Percentiles rank a stretch among this genome's conserved stretches.
Evolutionary conservation across 495 filamentous ascomycete genomes (phyloP).

Genomic region (Penicillium parvum): DNA sequence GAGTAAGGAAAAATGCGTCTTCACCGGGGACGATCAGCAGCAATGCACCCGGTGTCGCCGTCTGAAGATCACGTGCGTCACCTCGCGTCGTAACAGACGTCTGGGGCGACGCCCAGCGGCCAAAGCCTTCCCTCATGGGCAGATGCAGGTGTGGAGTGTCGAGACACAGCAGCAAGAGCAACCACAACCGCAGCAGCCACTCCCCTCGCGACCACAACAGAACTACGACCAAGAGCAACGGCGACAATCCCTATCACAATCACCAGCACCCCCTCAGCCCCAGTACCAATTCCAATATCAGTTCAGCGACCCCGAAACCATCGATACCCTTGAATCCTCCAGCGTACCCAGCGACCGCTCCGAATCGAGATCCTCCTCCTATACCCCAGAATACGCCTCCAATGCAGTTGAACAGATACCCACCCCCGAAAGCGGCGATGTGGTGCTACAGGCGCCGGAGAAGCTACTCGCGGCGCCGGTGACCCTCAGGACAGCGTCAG

Average conservation of each 20-base stretch:
- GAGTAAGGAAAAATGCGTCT: conserved; percentile 24
- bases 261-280: too few relatives aligned
- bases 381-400: neutral
- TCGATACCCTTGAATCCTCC: neutral
- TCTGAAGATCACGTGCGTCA: conserved; percentile 21
- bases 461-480: conserved; percentile 13
- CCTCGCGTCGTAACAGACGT: conserved; percentile 20
- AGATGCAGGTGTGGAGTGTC: conserved; percentile 20
- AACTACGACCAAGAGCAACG: too few relatives aligned
- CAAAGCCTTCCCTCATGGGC: conserved; percentile 15
- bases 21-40: conserved; percentile 13
- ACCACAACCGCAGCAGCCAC: neutral
- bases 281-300: too few relatives aligned
- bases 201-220: neutral
- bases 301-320: too few relatives aligned
- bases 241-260: neutral
- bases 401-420: conserved; percentile 2
- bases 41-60: conserved; percentile 23
- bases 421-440: conserved; percentile 3
- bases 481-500: conserved; percentile 17
- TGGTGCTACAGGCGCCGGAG: conserved; percentile 14
- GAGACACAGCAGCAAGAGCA: conserved; percentile 8
- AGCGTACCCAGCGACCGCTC: conserved; percentile 7
- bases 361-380: conserved; percentile 3
- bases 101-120: conserved; percentile 16